Conservation (phyloP, 2,329 filamentous ascomycete species). For the Fusarium algeriense region DNA sequence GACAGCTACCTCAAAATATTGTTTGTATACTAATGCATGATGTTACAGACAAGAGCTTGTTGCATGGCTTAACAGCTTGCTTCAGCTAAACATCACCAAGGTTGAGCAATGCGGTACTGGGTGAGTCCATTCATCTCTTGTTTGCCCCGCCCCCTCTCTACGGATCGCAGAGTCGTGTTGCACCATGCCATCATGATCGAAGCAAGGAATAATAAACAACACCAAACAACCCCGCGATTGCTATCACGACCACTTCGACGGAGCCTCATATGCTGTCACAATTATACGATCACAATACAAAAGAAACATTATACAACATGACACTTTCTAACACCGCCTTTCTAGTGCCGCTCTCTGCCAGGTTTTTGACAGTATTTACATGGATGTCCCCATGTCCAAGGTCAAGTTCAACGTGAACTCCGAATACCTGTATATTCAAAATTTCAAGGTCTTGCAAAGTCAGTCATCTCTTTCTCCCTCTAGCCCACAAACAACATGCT, state of each 20-base stretch:
- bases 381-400: conserved; percentile 91
- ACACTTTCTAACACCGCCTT: conserved; percentile 36
- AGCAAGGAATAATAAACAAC: conserved; percentile 24
- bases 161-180: conserved; percentile 26
- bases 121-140: conserved; percentile 64
- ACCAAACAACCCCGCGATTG: conserved; percentile 32
- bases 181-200: conserved; percentile 39
- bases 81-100: conserved; percentile 98
- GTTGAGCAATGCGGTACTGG: conserved; percentile 99
- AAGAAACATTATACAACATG: neutral
- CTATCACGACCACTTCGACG: neutral
- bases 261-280: neutral
- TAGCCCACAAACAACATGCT: conserved; percentile 2
- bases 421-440: conserved; percentile 97
- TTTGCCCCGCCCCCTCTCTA: conserved; percentile 47
- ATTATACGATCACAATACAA: neutral
- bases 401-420: conserved; percentile 99
- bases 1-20: neutral
- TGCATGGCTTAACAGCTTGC: conserved; percentile 95
- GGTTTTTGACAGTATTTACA: conserved; percentile 98
- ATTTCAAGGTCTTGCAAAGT: conserved; percentile 99
- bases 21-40: conserved; percentile 32
- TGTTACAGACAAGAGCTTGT: conserved; percentile 92
- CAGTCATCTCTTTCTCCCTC: conserved; percentile 51
- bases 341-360: conserved; percentile 92